Evolutionary conservation across 2,329 filamentous ascomycete genomes (phyloP).

Genomic region (Colletotrichum sp.): DNA sequence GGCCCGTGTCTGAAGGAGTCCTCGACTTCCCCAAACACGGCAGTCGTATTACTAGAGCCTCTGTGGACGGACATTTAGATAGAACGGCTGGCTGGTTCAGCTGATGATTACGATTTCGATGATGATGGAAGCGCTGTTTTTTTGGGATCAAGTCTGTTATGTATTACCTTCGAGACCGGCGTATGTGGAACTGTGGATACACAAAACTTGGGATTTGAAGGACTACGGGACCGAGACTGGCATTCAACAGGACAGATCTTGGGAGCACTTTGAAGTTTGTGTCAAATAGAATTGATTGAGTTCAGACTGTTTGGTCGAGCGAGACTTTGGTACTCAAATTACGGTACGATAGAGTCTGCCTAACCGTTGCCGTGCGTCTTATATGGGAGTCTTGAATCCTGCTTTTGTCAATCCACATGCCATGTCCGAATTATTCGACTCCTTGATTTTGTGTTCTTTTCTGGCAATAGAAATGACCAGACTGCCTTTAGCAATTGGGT

Average conservation of each 20-base stretch:
- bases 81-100: neutral
- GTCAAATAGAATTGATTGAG: neutral
- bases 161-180: neutral
- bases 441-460: neutral
- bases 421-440: neutral
- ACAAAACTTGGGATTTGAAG: neutral
- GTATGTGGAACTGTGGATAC: neutral
- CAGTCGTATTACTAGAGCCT: neutral
- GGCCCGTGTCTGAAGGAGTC: neutral
- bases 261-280: neutral
- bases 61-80: neutral
- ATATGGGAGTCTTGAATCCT: neutral
- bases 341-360: neutral
- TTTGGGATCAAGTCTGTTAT: neutral
- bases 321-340: neutral
- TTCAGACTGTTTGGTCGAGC: neutral
- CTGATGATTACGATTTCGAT: neutral
- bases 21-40: neutral
- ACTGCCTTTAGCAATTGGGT: neutral
- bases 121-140: neutral
- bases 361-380: neutral
- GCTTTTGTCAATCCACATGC: neutral
- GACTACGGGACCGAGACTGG: neutral
- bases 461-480: neutral
- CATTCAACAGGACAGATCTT: neutral